A percentile compares a stretch with the other conserved stretches of the same genome.
Evolutionary conservation across 768 basidiomycete genomes (phyloP).

Genomic region (Brasilioporus rufonigricans): DNA sequence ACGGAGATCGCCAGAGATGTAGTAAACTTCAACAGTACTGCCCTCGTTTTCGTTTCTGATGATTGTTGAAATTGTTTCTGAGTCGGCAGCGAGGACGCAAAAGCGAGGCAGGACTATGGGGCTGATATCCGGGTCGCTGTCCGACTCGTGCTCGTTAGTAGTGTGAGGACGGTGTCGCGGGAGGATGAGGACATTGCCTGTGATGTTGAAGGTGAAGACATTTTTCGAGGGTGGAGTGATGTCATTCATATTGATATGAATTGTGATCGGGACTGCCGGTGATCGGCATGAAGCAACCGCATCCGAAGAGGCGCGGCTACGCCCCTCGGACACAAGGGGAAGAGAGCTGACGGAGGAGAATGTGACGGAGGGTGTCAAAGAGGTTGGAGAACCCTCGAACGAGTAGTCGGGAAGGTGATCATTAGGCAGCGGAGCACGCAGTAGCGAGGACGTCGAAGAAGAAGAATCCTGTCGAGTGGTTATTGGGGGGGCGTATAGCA

Average conservation of each 20-base stretch:
- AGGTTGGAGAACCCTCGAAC: slow-evolving; percentile 62
- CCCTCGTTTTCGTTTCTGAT: slow-evolving; percentile 58
- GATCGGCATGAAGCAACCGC: slow-evolving; percentile 29
- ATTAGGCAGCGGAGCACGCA: slow-evolving; percentile 71
- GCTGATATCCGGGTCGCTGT: slow-evolving; percentile 38
- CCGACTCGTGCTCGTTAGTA: slow-evolving; percentile 24
- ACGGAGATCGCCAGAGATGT: slow-evolving; percentile 52
- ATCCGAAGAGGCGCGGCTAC: slow-evolving; percentile 40
- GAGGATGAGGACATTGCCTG: slow-evolving; percentile 61
- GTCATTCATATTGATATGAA: slow-evolving; percentile 82
- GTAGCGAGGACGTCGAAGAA: slow-evolving; percentile 58
- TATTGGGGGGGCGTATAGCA: slow-evolving; percentile 22
- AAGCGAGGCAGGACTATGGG: slow-evolving; percentile 68
- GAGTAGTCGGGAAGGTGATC: slow-evolving; percentile 69
- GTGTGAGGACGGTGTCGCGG: slow-evolving; percentile 36
- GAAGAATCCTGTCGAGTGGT: slow-evolving; percentile 39
- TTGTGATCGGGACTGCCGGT: slow-evolving; percentile 62
- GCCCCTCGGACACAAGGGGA: slow-evolving; percentile 30
- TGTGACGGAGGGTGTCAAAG: slow-evolving; percentile 43
- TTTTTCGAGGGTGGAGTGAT: slow-evolving; percentile 63
- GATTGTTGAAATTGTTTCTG: slow-evolving; percentile 54
- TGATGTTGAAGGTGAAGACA: slow-evolving; percentile 61
- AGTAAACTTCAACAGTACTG: slow-evolving; percentile 59
- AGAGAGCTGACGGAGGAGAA: slow-evolving; percentile 41
- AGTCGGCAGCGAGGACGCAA: slow-evolving; percentile 64